Base-by-base conservation (phyloP, 108 stramenopile genomes). In the Skeletonema grethae region DNA sequence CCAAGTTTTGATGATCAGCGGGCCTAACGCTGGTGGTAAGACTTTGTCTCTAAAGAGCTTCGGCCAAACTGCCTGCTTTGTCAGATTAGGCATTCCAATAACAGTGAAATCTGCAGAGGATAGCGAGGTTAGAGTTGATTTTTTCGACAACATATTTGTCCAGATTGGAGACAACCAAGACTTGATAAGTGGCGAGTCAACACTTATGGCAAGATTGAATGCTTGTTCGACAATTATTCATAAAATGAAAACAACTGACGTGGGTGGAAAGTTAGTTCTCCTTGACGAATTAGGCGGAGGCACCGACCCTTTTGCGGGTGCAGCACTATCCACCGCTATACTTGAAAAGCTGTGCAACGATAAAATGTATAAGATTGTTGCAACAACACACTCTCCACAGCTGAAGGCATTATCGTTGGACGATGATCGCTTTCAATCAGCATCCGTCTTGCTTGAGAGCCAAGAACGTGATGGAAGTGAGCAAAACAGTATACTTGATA, bases 281-380 rank as follows among this genome's bases (percentile, higher is more conserved):
- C 64, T 94, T 22, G 93, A 94, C 67, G 93, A 94, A 60, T 65
- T 94, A 1, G 93, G 93, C 8, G 84, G 86, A 22, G 93, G 93
- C 1, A 94, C 93, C 3, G 93, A 94, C 56, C 88, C 87, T 0
- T 72, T 72, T 34, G 87, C 90, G 11, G 90, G 90, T 2, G 84
- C 87, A 39, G 88, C 89, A 10, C 80, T 94, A 57, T 82, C 88
- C 15, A 88, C 87, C 70, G 80, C 90, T n/a, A 71, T 94, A 18
- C 31, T 94, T 36, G 93, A 94, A 66, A 84, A 87, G 43, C 28
- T 89, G 10, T 73, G 69, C 10, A 60, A 16, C 28, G 64, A 53
- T 15, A 10, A 70, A 7, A 38, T 20, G 16, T 87, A 80, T 55
- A 83, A 72, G 30, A 55, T 91, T 38, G 88, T 94, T 48, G 90